Base-by-base conservation (phyloP, 2,329 filamentous ascomycete species). In the Ceratocystis alfenasii region DNA sequence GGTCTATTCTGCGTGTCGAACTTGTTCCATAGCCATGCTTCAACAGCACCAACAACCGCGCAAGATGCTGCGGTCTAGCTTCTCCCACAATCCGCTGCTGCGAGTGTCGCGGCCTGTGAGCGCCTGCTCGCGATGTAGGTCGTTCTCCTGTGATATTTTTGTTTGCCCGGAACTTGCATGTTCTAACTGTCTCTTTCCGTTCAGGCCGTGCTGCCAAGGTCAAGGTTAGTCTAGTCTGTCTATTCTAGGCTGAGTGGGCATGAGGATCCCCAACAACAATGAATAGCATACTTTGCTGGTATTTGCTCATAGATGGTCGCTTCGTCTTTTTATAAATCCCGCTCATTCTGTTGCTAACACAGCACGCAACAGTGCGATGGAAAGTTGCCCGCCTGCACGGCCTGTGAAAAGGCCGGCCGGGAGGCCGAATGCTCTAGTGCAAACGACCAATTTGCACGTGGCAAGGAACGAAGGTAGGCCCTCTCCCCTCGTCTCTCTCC, bases 361-460 rank as follows among this genome's bases (percentile, higher is more conserved):
- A 17, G 20, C 15, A 30, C 25, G 12, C 8, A 44, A 28, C 72
- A 88, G 85, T 99, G 94, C 73, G 94, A 97, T 77, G 93, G 94
- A 68, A 96, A 96, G 75, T 79, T 97, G 46, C 94, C 94, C 10
- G 91, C 92, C 6, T 99, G 94, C 74, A 95, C 91, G 6, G 93
- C 93, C 20, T 97, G 94, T 73, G 93, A 96, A 75, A 92, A 91
- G 76, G 90, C 90, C 15, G 91, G 92, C 36, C 87, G 90, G 68
- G 86, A 89, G 65, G 86, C 81, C 68, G 91, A 95, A 73, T 99
- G 94, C 74, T 96, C 91, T 5, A 91, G 91, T 66, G 92, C 91
- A 6, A 96, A 95, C 72, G 93, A 97, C 73, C 91, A 96, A 74
- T 97, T 96, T 75, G 92, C 93, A 0, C 83, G 91, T 69, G 94